Evolutionary conservation across 2,329 filamentous ascomycete species (phyloP).

Genomic region (Sporothrix luriei): DNA sequence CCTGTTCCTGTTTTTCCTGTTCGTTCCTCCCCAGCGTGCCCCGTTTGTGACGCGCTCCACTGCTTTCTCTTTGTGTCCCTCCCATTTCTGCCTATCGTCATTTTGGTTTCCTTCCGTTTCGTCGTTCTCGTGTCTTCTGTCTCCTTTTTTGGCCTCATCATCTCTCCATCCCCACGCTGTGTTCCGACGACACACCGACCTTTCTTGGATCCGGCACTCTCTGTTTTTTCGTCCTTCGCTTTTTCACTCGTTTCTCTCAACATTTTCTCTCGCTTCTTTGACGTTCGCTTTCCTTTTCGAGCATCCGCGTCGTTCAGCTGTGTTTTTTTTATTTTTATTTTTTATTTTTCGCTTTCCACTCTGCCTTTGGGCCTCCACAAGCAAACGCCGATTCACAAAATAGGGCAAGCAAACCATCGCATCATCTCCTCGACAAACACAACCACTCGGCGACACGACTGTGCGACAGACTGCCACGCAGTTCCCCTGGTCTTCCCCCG

Average conservation of each 20-base stretch:
- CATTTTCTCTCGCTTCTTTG: not conserved
- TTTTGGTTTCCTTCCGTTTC: not conserved
- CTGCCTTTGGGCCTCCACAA: constrained; percentile 3
- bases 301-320: not conserved
- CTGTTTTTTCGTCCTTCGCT: constrained; percentile 4
- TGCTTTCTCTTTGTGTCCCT: not conserved
- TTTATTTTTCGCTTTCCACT: not conserved
- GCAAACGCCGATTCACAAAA: not conserved
- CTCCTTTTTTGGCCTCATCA: not conserved
- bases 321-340: no score
- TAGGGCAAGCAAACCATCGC: not conserved
- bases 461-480: not conserved
- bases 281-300: not conserved
- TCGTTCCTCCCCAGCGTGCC: constrained; percentile 3
- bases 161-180: not conserved
- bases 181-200: not conserved
- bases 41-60: constrained; percentile 14
- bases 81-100: not conserved
- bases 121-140: not conserved
- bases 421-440: not conserved
- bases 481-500: not conserved
- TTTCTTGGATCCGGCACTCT: constrained; percentile 1
- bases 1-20: not conserved
- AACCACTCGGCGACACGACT: constrained; percentile 7
- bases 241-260: constrained; percentile 1